These are phyloP conservation scores for Chionographis japonica DNA, from an alignment of 106 monocot species.

Conservation along the genomic window DNA sequence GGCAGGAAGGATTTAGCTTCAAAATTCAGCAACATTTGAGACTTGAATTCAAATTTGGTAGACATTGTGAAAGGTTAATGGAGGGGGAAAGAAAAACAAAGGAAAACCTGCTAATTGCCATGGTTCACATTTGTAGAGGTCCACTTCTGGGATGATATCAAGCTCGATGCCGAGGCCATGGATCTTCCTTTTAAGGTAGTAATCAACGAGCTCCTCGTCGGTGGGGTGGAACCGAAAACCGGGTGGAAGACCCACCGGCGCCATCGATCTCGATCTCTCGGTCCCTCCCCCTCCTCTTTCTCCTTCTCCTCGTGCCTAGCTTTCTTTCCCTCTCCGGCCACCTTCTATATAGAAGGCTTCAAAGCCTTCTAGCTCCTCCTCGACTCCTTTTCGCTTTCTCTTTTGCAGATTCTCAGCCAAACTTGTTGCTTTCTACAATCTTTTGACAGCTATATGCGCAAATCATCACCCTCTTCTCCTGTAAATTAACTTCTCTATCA, in stretches of 20 bases:
- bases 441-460: neutral
- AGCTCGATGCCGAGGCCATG: constrained; percentile 47
- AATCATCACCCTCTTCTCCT: neutral
- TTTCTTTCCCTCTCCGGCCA: neutral
- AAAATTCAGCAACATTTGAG: neutral
- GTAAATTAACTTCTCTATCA: neutral
- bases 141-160: constrained; percentile 61
- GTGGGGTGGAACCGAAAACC: constrained; percentile 70
- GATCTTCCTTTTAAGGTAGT: constrained; percentile 69
- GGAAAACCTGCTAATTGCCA: constrained; percentile 46
- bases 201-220: constrained; percentile 64
- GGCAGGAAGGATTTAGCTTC: constrained; percentile 68
- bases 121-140: constrained; percentile 69
- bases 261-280: constrained; percentile 33
- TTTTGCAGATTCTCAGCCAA: constrained; percentile 40
- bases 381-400: constrained; percentile 34
- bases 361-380: constrained; percentile 16
- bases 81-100: neutral
- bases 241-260: constrained; percentile 55
- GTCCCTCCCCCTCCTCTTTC: neutral
- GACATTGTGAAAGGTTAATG: neutral
- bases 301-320: neutral
- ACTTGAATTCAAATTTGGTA: neutral
- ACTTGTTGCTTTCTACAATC: constrained; percentile 13
- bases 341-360: constrained; percentile 26